A percentile compares a stretch with the other conserved stretches of the same genome.
Evolutionary conservation across 192 early-diverging fungal species (phyloP).

Genomic region (Dissophora globulifera): DNA sequence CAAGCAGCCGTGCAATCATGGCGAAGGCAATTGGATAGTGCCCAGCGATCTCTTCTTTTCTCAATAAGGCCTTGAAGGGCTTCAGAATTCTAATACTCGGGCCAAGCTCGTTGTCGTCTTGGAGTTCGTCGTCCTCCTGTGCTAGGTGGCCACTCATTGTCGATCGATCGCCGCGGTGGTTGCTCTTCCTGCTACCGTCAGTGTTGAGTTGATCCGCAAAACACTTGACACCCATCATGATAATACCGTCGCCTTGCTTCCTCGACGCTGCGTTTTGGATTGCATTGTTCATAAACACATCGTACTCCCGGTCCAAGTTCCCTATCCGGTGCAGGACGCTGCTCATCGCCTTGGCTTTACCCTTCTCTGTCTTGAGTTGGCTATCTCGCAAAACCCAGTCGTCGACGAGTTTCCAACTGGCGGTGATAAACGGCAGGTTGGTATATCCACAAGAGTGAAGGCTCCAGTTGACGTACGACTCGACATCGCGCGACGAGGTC

Average conservation of each 20-base stretch:
- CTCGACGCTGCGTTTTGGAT: slow-evolving; percentile 73
- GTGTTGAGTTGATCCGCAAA: slow-evolving; percentile 55
- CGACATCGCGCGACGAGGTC: slow-evolving; percentile 22
- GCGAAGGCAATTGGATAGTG: slow-evolving; percentile 89
- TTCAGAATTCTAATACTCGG: slow-evolving; percentile 48
- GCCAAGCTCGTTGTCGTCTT: slow-evolving; percentile 30
- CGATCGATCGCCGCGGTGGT: background rate
- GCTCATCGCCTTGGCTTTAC: slow-evolving; percentile 33
- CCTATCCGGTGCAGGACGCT: slow-evolving; percentile 47
- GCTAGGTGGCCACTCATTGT: slow-evolving; percentile 17
- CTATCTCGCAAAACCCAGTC: slow-evolving; percentile 22
- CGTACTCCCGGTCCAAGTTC: slow-evolving; percentile 55
- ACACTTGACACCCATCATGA: slow-evolving; percentile 70
- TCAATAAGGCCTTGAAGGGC: slow-evolving; percentile 60
- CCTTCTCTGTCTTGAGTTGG: slow-evolving; percentile 24
- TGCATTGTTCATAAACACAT: slow-evolving; percentile 64
- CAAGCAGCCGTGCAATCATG: slow-evolving; percentile 44
- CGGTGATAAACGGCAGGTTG: slow-evolving; percentile 75
- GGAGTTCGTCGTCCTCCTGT: slow-evolving; percentile 51
- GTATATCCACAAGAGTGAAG: slow-evolving; percentile 77
- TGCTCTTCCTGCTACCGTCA: slow-evolving; percentile 5
- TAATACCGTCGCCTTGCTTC: slow-evolving; percentile 75
- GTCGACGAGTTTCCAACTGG: slow-evolving; percentile 56
- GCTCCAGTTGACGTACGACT: slow-evolving; percentile 69
- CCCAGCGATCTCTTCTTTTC: slow-evolving; percentile 58